A percentile compares a stretch with the other conserved stretches of the same genome.
Conservation (phyloP, 108 stramenopile genomes). For the Cylindrotheca closterium region DNA sequence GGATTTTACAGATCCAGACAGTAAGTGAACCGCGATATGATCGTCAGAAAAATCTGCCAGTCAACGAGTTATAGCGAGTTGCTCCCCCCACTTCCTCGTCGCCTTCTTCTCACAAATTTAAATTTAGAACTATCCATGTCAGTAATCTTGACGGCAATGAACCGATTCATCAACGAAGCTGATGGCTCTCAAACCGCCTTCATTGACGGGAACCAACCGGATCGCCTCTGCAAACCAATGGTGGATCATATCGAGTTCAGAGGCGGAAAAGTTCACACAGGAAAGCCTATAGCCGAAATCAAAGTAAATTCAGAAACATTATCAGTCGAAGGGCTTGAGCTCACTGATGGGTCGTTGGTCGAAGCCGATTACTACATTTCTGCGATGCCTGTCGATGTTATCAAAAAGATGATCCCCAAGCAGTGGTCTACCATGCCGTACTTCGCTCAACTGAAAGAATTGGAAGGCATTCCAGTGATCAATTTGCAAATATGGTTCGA, state of each 20-base stretch:
- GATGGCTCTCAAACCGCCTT: conserved; percentile 95
- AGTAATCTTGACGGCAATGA: conserved; percentile 93
- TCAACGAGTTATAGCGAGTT: too few species aligned
- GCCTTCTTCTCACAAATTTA: too few species aligned
- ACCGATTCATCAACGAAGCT: conserved; percentile 93
- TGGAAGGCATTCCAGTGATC: conserved; percentile 93
- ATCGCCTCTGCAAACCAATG: conserved; percentile 88
- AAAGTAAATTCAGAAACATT: conserved; percentile 43
- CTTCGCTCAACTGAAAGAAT: conserved; percentile 86
- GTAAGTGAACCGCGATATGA: background rate
- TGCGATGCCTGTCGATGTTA: conserved; percentile 93
- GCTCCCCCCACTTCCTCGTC: too few species aligned
- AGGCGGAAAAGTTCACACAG: conserved; percentile 75
- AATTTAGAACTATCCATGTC: conserved; percentile 87
- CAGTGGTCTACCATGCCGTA: conserved; percentile 85
- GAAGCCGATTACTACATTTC: conserved; percentile 89
- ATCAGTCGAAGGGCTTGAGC: conserved; percentile 56
- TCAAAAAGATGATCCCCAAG: conserved; percentile 78
- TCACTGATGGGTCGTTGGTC: conserved; percentile 63
- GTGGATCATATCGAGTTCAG: conserved; percentile 66
- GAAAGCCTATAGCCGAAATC: conserved; percentile 63
- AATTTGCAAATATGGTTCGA: conserved; percentile 98
- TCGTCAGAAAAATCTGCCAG: too few species aligned
- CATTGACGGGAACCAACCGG: conserved; percentile 92
- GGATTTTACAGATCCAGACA: conserved; percentile 94